Base-by-base conservation (phyloP, 23 red algal species). In the Gracilaria vermiculophylla region DNA sequence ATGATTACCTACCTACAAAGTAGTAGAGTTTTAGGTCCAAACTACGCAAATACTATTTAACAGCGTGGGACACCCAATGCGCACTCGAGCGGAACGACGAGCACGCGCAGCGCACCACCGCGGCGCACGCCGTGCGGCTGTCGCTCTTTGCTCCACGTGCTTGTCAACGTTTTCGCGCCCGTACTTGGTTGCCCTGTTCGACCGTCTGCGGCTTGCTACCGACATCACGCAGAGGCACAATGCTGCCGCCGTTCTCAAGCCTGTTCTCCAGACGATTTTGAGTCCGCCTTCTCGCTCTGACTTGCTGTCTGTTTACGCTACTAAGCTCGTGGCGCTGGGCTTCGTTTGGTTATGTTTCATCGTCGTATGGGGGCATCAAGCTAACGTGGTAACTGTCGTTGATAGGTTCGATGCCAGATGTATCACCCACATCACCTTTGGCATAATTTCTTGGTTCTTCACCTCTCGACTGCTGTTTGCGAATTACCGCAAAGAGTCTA, bases 321-420 rank as follows among this genome's bases (percentile, higher is more conserved):
- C 53, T 3, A 93, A 93, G 58, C 52, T 93, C 15, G 55, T 62
- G 16, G 69, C 81, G 53, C 69, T 86, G 10, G 90, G 49, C 48
- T 78, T 85, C 40, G 73, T 85, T 16, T 83, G 78, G 78, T 58
- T 93, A 24, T 84, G 80, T 53, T 72, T 67, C 54, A 70, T 86
- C 53, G 80, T 93, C 27, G 81, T 85, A 29, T 93, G 90, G 90
- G 90, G 79, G 32, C 53, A 84, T 43, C 47, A 62, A 32, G 34
- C 72, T 13, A 93, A 93, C 44, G 85, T 62, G 32, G 67, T 55
- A 10, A 80, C 65, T n/a, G 75, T 78, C 0, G 27, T 39, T 5
- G 1, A 37, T 27, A 53, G 62, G 25, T 92, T 77, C 49, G 35
- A 74, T n/a, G 62, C 80, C 32, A 21, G 67, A 29, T 93, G 80